Evolutionary conservation across 768 basidiomycete genomes (phyloP).

Genomic region (Pulveroboletus sp.): DNA sequence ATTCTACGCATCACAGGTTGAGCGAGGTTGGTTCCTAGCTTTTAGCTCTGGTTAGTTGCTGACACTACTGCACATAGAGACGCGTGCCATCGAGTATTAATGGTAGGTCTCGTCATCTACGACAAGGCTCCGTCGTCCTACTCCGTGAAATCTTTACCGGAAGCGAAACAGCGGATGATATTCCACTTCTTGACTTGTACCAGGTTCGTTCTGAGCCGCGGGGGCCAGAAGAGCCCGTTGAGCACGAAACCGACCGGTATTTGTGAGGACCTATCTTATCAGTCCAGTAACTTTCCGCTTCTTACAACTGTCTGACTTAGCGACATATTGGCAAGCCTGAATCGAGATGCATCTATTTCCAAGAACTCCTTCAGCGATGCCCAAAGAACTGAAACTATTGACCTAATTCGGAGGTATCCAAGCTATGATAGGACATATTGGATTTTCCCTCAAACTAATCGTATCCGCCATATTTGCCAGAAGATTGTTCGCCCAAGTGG

Average conservation of each 20-base stretch:
- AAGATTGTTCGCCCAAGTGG: constrained; percentile 75
- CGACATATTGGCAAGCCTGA: constrained; percentile 63
- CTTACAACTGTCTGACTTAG: constrained; percentile 33
- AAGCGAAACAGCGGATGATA: constrained; percentile 43
- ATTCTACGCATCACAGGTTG: constrained; percentile 33
- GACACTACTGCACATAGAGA: constrained; percentile 16
- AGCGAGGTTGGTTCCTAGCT: constrained; percentile 24
- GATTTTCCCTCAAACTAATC: constrained; percentile 78
- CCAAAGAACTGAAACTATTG: constrained; percentile 65
- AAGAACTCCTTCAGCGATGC: constrained; percentile 58
- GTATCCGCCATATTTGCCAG: constrained; percentile 72
- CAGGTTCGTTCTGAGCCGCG: constrained; percentile 30
- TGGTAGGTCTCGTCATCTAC: constrained; percentile 45
- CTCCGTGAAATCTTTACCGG: constrained; percentile 68
- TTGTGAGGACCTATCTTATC: constrained; percentile 44
- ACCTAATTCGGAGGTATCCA: constrained; percentile 86
- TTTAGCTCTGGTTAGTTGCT: constrained; percentile 3
- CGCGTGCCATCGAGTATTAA: constrained; percentile 12
- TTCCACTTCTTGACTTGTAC: constrained; percentile 56
- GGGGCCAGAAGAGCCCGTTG: constrained; percentile 28
- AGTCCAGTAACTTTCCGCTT: background rate
- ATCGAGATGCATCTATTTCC: constrained; percentile 42
- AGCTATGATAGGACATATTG: constrained; percentile 88
- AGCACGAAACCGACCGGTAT: constrained; percentile 68
- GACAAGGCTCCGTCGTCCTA: constrained; percentile 52